These are phyloP conservation scores for Plasmodium ovale DNA, from an alignment of 169 alveolate species.

Conservation along the genomic window DNA sequence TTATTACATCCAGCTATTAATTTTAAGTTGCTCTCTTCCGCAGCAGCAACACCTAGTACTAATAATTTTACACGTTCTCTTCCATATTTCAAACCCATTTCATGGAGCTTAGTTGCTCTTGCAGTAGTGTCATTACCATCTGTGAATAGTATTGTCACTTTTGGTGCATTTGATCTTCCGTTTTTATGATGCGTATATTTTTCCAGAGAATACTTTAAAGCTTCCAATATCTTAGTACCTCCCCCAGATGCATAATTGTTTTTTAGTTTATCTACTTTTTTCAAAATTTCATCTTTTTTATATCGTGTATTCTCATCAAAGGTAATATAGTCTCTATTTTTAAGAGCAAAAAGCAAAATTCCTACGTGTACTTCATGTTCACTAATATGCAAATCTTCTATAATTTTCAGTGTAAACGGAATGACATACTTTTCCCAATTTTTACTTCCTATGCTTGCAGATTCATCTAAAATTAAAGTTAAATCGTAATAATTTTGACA, in stretches of 20 bases:
- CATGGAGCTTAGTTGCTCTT: constrained; percentile 3
- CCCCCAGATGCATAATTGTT: constrained; percentile 13
- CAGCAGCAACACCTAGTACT: constrained; percentile 67
- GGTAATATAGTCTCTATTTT: constrained; percentile 45
- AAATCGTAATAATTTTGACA: constrained; percentile 66
- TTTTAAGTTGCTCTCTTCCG: constrained; percentile 30
- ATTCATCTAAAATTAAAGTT: constrained; percentile 72
- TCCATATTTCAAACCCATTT: constrained; percentile 31
- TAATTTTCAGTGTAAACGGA: constrained; percentile 60
- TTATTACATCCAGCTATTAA: constrained; percentile 52
- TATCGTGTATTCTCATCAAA: constrained; percentile 32
- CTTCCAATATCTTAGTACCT: constrained; percentile 44
- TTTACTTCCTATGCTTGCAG: constrained; percentile 37
- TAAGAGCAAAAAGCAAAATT: constrained; percentile 31
- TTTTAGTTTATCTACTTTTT: constrained; percentile 57
- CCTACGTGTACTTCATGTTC: constrained; percentile 69
- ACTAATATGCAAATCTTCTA: constrained; percentile 35
- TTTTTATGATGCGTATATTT: constrained; percentile 34
- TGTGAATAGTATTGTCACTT: constrained; percentile 69
- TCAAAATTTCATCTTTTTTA: constrained; percentile 42
- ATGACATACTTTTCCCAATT: constrained; percentile 51
- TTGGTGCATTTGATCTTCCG: constrained; percentile 46
- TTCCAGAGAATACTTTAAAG: constrained; percentile 53
- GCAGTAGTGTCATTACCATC: constrained; percentile 50
- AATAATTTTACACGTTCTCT: constrained; percentile 34